Evolutionary conservation across 139 green algal genomes (phyloP), one percentile per base, ranked within the genome.

Genomic region (Picochlorum sp.): DNA sequence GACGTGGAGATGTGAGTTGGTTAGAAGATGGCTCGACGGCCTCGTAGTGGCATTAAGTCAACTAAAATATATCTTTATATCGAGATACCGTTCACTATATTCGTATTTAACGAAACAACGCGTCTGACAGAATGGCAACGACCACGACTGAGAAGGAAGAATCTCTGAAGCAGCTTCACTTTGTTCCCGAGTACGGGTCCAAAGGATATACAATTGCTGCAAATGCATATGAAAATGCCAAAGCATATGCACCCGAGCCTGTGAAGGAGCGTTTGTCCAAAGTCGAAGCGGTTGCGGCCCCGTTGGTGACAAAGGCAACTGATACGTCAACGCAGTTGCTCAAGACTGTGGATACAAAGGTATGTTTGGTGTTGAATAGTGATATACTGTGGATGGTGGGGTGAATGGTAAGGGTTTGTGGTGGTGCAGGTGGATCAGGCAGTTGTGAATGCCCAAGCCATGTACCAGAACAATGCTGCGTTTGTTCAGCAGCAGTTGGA

Each of bases 1-100:
- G 88, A n/a, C 76, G 79, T 56, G 88, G 88, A 4, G 84, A 95
- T 56, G 14, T 80, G 18, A 21, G n/a, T 55, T 55, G 18, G 47
- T 23, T 55, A 18, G 47, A 55, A 55, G n/a, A 55, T 10, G 18
- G 47, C 28, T 30, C 28, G 28, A 30, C 28, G 28, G 28, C 28
- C 28, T 30, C 28, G 28, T 30, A 6, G 28, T 6, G 2, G 0
- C 28, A 30, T 30, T 7, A 4, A 30, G 28, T 30, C 28, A 30
- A 30, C 28, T 30, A 0, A 30, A 30, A 30, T 30, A 30, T 30
- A 30, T 30, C 28, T 4, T 30, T 30, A 30, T 30, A 30, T 30
- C 28, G 28, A 30, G 4, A 30, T 30, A 30, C 28, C 28, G 28
- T 30, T 30, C 28, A 30, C 28, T 30, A 30, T 30, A 30, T 30